Evolutionary conservation across 208 protist species (phyloP).

Genomic region (Kentomonas sorsogonicus): DNA sequence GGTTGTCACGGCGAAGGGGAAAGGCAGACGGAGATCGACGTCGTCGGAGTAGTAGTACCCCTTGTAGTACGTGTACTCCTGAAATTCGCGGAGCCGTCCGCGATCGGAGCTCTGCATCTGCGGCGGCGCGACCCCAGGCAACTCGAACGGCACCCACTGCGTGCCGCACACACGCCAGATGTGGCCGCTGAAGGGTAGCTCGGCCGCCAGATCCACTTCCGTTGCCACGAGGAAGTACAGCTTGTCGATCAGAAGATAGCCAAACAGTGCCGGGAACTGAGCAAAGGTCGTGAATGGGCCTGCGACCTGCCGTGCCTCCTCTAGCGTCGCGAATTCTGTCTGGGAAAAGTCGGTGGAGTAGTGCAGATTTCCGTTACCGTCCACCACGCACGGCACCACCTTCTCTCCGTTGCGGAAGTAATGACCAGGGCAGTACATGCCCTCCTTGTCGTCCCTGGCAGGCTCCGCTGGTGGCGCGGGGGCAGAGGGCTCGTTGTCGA

Average conservation of each 20-base stretch:
- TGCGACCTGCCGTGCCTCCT: constrained; percentile 34
- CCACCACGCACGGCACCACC: constrained; percentile 44
- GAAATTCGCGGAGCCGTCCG: constrained; percentile 62
- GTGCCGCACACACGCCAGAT: constrained; percentile 62
- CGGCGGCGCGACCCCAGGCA: constrained; percentile 54
- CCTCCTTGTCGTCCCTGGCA: constrained; percentile 8
- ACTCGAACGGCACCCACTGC: constrained; percentile 63
- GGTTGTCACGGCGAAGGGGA: constrained; percentile 50
- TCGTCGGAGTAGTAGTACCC: constrained; percentile 87
- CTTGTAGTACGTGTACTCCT: constrained; percentile 49
- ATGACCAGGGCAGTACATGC: constrained; percentile 19
- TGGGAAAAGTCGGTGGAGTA: constrained; percentile 36
- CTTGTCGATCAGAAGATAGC: constrained; percentile 59
- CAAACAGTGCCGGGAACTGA: constrained; percentile 72
- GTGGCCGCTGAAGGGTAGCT: constrained; percentile 42
- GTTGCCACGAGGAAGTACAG: constrained; percentile 79
- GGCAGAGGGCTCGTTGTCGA: constrained; percentile 25
- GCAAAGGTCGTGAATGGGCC: constrained; percentile 57
- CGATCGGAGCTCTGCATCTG: constrained; percentile 40
- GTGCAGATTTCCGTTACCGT: constrained; percentile 43
- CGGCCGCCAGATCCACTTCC: constrained; percentile 23
- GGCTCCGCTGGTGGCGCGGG: constrained; percentile 4
- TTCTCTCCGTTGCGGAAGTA: constrained; percentile 28
- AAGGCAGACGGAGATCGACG: constrained; percentile 57
- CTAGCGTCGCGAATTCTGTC: constrained; percentile 57